A percentile compares a stretch with the other conserved stretches of the same genome.
Evolutionary conservation across 1,284 basidiomycete species (phyloP).

Genomic region (Pseudozyma pruni): DNA sequence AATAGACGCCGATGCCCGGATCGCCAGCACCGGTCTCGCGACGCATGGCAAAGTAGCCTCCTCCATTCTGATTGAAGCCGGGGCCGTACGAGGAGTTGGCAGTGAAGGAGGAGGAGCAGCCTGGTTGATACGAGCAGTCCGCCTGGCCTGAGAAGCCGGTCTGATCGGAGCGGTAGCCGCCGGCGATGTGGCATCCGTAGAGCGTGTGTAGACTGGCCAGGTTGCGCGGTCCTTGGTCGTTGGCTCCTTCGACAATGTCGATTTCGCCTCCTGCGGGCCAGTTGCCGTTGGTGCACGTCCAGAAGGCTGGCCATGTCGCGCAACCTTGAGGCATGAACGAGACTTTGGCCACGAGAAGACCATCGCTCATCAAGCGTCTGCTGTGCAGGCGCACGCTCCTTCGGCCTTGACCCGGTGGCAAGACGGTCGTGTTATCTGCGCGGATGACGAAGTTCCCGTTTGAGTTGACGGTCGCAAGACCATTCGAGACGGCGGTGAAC

Average conservation of each 20-base stretch:
- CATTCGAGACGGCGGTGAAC: slow-evolving; percentile 19
- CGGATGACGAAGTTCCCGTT: slow-evolving; percentile 42
- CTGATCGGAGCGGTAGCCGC: slow-evolving; percentile 23
- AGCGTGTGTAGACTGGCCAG: slow-evolving; percentile 51
- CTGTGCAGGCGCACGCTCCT: slow-evolving; percentile 46
- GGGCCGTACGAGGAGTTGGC: slow-evolving; percentile 40
- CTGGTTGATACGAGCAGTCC: slow-evolving; percentile 56
- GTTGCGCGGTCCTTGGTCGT: slow-evolving; percentile 50
- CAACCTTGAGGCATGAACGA: slow-evolving; percentile 50
- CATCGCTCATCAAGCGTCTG: slow-evolving; percentile 42
- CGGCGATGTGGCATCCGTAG: slow-evolving; percentile 38
- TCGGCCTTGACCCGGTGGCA: slow-evolving; percentile 24
- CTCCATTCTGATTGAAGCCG: slow-evolving; percentile 49
- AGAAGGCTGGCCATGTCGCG: slow-evolving; percentile 63
- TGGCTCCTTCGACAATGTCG: slow-evolving; percentile 58
- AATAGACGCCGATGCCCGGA: slow-evolving; percentile 50
- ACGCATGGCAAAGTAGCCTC: slow-evolving; percentile 56
- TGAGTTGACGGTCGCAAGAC: slow-evolving; percentile 37
- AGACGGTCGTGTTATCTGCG: slow-evolving; percentile 44
- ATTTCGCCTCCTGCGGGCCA: slow-evolving; percentile 60
- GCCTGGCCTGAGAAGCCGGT: slow-evolving; percentile 21
- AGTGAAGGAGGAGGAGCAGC: slow-evolving; percentile 48
- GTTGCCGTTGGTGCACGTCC: slow-evolving; percentile 44
- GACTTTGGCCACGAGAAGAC: slow-evolving; percentile 47
- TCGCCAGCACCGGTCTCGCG: slow-evolving; percentile 50